A percentile compares a stretch with the other conserved stretches of the same genome.
Conservation (phyloP, 371 early-diverging fungal species). For the Mortierella sp. region DNA sequence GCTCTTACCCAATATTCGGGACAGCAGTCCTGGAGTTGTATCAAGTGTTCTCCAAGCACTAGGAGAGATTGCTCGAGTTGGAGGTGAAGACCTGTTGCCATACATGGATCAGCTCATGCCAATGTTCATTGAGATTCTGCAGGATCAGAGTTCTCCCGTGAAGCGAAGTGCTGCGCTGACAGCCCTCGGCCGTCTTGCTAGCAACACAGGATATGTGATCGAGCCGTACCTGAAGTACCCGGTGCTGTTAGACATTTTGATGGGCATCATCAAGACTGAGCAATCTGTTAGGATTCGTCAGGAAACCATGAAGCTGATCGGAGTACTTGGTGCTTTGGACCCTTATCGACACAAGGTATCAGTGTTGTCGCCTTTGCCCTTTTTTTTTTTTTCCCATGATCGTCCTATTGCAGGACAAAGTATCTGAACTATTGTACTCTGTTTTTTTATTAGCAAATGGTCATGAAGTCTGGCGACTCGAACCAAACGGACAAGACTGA, state of each 20-base stretch:
- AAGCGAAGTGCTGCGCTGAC: slow-evolving; percentile 91
- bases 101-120: slow-evolving; percentile 87
- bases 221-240: slow-evolving; percentile 94
- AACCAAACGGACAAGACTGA: slow-evolving; percentile 65
- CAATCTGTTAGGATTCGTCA: slow-evolving; percentile 74
- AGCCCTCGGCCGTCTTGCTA: slow-evolving; percentile 85
- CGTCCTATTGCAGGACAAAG: neutral
- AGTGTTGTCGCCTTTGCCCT: neutral
- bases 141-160: slow-evolving; percentile 85
- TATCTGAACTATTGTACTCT: neutral
- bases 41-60: slow-evolving; percentile 85
- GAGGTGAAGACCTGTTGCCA: slow-evolving; percentile 85
- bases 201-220: slow-evolving; percentile 90
- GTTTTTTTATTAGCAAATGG: slow-evolving; percentile 41
- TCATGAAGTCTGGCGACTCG: slow-evolving; percentile 62
- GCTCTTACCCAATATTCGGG: slow-evolving; percentile 83
- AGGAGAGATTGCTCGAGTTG: slow-evolving; percentile 89
- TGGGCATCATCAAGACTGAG: slow-evolving; percentile 89
- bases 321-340: slow-evolving; percentile 96
- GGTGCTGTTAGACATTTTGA: slow-evolving; percentile 79
- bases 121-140: slow-evolving; percentile 88
- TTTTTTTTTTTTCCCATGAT: too few species aligned
- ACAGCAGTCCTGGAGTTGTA: slow-evolving; percentile 83
- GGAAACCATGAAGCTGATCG: slow-evolving; percentile 90
- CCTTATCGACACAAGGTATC: slow-evolving; percentile 85